Evolutionary conservation across 2,329 filamentous ascomycete genomes (phyloP).

Genomic region (Cytospora mali): DNA sequence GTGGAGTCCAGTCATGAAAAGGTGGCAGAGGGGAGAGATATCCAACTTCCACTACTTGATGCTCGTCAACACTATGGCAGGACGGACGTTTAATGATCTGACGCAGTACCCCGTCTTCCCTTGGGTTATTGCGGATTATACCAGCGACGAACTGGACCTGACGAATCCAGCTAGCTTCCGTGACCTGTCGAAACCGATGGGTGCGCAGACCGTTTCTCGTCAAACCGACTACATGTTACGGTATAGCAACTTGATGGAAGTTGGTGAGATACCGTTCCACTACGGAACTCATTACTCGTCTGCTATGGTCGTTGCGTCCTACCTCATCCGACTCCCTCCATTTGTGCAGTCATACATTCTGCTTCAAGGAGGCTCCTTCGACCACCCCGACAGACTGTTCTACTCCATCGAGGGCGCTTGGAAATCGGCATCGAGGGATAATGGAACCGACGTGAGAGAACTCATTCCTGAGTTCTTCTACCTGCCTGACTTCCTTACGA

Average conservation of each 20-base stretch:
- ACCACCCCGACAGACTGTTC: conserved; percentile 93
- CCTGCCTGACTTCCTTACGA: conserved; percentile 90
- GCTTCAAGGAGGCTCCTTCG: conserved; percentile 92
- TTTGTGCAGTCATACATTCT: conserved; percentile 96
- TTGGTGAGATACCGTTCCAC: conserved; percentile 91
- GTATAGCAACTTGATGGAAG: conserved; percentile 86
- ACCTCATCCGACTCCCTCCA: conserved; percentile 90
- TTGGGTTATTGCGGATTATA: conserved; percentile 96
- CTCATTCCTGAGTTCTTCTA: conserved; percentile 98
- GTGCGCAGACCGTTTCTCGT: conserved; percentile 77
- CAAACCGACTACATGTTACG: conserved; percentile 80
- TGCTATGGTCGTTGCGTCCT: conserved; percentile 97
- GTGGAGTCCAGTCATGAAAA: conserved; percentile 81
- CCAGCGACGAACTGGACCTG: conserved; percentile 87
- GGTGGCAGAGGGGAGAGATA: conserved; percentile 92
- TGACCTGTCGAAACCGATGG: conserved; percentile 95
- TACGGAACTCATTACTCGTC: conserved; percentile 99
- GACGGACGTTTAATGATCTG: conserved; percentile 94
- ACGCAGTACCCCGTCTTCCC: conserved; percentile 98
- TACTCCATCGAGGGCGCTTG: conserved; percentile 91
- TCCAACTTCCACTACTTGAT: conserved; percentile 99
- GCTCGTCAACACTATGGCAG: conserved; percentile 97
- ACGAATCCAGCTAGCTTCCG: conserved; percentile 83
- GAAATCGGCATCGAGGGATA: conserved; percentile 85
- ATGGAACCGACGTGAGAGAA: conserved; percentile 92